Percentiles rank a stretch among this genome's conserved stretches.
phyloP scores from a whole-genome alignment of 2,329 filamentous ascomycete genomes.

The Venturiaceae sp. region DNA sequence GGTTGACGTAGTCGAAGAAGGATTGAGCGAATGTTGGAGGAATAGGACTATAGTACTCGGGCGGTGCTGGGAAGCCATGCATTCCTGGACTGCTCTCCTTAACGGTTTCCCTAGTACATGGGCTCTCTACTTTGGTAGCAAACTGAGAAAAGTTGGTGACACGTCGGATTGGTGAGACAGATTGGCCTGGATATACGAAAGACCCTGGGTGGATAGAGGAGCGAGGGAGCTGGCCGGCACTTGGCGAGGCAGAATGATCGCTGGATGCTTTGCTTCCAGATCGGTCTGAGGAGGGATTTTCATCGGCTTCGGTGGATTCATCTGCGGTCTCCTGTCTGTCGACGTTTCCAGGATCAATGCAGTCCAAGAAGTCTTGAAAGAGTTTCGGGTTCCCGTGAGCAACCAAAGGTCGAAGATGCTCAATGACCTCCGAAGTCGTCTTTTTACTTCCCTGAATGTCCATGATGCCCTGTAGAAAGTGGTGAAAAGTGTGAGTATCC shows the following conservation, averaged over 20 bases:
- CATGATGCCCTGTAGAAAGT: not conserved
- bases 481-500: not conserved
- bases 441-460: not conserved
- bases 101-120: not conserved
- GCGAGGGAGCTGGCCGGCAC: not conserved
- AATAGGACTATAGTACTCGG: not conserved
- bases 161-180: not conserved
- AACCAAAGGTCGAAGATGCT: not conserved
- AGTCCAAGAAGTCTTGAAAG: not conserved
- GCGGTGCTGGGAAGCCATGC: not conserved
- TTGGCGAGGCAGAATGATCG: not conserved
- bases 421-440: not conserved
- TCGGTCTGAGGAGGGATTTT: not conserved
- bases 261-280: not conserved
- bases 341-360: not conserved
- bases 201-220: not conserved
- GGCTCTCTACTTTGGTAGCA: not conserved
- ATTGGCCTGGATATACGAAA: not conserved
- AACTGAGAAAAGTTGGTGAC: not conserved
- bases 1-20: not conserved
- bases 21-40: not conserved
- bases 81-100: not conserved
- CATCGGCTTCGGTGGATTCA: not conserved
- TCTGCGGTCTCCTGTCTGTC: not conserved
- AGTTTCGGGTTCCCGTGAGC: not conserved